Percentiles rank a stretch among this genome's conserved stretches.
These are phyloP conservation scores for Fusarium newnesense DNA, from an alignment of 2,329 filamentous ascomycete species.

Conservation along the genomic window DNA sequence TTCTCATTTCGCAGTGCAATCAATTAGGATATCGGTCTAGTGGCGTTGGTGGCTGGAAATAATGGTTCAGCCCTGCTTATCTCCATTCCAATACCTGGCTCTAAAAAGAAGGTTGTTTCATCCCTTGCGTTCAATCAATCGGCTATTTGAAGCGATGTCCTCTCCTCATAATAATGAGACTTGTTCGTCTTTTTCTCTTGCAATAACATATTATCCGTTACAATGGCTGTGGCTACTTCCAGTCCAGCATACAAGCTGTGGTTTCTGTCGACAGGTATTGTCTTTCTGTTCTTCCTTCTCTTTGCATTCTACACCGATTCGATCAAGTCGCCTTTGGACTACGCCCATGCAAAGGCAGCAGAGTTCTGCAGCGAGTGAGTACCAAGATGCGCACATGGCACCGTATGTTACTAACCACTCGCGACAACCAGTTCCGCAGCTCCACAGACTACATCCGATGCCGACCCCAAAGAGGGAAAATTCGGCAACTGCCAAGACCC, in stretches of 20 bases:
- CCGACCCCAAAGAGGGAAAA: background rate
- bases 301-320: background rate
- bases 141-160: background rate
- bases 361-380: background rate
- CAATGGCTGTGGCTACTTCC: background rate
- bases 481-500: slow-evolving; percentile 3
- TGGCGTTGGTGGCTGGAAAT: background rate
- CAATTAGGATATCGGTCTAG: background rate
- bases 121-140: background rate
- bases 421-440: background rate
- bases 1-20: too few relatives aligned
- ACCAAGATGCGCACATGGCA: accelerated
- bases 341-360: background rate
- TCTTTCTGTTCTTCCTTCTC: background rate
- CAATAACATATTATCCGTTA: accelerated
- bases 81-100: background rate
- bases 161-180: background rate
- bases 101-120: background rate
- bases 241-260: background rate
- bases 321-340: background rate
- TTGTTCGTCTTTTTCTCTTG: accelerated
- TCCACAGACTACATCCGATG: background rate
- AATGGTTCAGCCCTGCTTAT: background rate
- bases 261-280: background rate
- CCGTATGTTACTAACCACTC: accelerated